A percentile compares a stretch with the other conserved stretches of the same genome.
Evolutionary conservation across 1,139 yeast species (phyloP).

Genomic region (Magnusiomyces ingens): DNA sequence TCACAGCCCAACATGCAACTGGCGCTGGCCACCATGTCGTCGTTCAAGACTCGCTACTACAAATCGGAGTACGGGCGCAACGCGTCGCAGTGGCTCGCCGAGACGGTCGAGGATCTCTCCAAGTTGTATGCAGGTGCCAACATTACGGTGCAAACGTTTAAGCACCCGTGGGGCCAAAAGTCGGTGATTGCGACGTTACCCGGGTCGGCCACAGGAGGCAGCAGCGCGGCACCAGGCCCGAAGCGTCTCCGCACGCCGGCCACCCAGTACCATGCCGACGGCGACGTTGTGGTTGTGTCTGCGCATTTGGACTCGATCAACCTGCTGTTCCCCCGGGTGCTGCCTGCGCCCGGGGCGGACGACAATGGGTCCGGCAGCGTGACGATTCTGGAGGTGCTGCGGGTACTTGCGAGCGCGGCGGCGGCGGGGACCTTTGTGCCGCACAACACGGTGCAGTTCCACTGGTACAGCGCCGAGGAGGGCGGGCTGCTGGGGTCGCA

Average conservation of each 20-base stretch:
- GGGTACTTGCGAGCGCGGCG: slow-evolving; percentile 42
- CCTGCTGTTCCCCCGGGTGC: slow-evolving; percentile 57
- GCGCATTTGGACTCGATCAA: slow-evolving; percentile 88
- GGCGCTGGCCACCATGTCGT: slow-evolving; percentile 30
- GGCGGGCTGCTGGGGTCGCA: slow-evolving; percentile 85
- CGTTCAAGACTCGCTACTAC: slow-evolving; percentile 77
- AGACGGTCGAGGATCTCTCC: slow-evolving; percentile 41
- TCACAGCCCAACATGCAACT: slow-evolving; percentile 6
- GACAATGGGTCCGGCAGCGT: slow-evolving; percentile 90
- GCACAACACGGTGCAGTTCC: slow-evolving; percentile 77
- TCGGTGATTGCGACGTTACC: slow-evolving; percentile 41
- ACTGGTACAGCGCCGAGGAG: slow-evolving; percentile 93
- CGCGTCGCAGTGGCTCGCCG: slow-evolving; percentile 66
- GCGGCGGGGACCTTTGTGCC: slow-evolving; percentile 44
- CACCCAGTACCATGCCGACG: slow-evolving; percentile 11
- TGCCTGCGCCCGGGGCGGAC: slow-evolving; percentile 92
- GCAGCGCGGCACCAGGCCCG: neutral
- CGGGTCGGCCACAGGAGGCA: slow-evolving; percentile 34
- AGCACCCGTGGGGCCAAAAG: slow-evolving; percentile 15
- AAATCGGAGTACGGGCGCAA: slow-evolving; percentile 63
- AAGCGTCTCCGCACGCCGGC: neutral
- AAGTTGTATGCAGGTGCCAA: slow-evolving; percentile 34
- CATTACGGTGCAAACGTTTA: slow-evolving; percentile 8
- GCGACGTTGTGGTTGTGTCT: slow-evolving; percentile 59
- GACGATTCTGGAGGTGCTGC: slow-evolving; percentile 67